Conservation (phyloP, 257 asterid species). For the Solanum corneliomulleri region DNA sequence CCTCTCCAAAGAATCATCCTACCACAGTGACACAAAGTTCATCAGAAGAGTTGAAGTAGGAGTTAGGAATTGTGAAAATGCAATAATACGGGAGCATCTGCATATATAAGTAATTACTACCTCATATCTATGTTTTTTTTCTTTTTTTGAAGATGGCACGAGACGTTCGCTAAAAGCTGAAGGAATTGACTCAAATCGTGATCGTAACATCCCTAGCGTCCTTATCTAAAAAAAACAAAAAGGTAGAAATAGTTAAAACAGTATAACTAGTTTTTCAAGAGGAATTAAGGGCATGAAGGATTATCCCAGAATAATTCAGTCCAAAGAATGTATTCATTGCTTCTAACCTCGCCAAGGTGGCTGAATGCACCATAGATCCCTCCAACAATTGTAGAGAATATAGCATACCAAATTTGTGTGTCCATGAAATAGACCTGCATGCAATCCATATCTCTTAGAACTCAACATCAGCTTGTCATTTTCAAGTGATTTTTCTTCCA, state of each 20-base stretch:
- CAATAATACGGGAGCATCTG: slow-evolving; percentile 12
- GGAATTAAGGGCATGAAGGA: background rate
- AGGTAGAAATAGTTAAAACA: background rate
- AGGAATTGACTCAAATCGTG: slow-evolving; percentile 88
- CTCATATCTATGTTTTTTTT: slow-evolving; percentile 10
- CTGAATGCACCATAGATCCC: slow-evolving; percentile 98
- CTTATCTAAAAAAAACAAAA: slow-evolving; percentile 52
- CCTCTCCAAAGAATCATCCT: slow-evolving; percentile 63
- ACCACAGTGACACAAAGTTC: slow-evolving; percentile 12
- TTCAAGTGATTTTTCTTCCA: background rate
- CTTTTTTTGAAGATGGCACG: slow-evolving; percentile 65
- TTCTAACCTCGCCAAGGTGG: slow-evolving; percentile 90
- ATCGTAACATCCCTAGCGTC: slow-evolving; percentile 95
- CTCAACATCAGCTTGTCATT: background rate
- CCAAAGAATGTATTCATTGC: background rate
- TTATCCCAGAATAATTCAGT: background rate
- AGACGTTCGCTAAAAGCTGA: slow-evolving; percentile 81
- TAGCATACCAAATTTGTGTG: slow-evolving; percentile 97
- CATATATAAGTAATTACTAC: slow-evolving; percentile 26
- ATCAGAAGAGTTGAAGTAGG: background rate
- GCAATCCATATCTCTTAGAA: slow-evolving; percentile 12
- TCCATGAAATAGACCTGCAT: slow-evolving; percentile 89
- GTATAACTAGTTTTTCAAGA: background rate
- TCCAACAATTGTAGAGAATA: slow-evolving; percentile 75
- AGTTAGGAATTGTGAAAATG: background rate